These are phyloP conservation scores for Madurella fahalii DNA, from an alignment of 2,329 filamentous ascomycete species.

Conservation along the genomic window DNA sequence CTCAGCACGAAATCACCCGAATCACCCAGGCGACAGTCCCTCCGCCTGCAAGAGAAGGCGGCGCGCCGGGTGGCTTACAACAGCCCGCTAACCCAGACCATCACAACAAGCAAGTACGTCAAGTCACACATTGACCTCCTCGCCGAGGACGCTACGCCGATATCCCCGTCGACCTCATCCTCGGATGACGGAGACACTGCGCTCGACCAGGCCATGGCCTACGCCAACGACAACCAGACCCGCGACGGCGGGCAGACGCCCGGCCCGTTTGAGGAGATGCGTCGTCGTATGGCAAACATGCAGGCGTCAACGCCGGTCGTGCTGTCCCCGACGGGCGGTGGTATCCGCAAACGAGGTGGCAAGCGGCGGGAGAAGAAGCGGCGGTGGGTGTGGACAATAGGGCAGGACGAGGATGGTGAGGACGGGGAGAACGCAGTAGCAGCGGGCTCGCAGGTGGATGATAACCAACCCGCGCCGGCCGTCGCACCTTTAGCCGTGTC, in stretches of 20 bases:
- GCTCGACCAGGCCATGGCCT: constrained; percentile 49
- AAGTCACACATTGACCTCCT: constrained; percentile 62
- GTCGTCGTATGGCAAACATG: constrained; percentile 51
- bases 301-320: constrained; percentile 37
- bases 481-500: neutral
- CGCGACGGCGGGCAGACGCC: constrained; percentile 60
- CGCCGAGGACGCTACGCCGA: constrained; percentile 52
- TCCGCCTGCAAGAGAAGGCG: constrained; percentile 51
- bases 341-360: constrained; percentile 50
- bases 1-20: constrained; percentile 46
- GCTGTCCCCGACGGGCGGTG: constrained; percentile 36
- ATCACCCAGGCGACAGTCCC: constrained; percentile 52
- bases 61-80: constrained; percentile 58
- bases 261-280: constrained; percentile 61
- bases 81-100: constrained; percentile 59
- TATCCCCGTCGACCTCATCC: constrained; percentile 37
- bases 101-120: constrained; percentile 58
- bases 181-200: constrained; percentile 38
- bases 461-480: neutral
- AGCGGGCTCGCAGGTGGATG: neutral
- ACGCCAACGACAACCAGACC: constrained; percentile 48
- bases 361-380: constrained; percentile 60
- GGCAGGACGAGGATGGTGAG: constrained; percentile 45
- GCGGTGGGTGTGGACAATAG: constrained; percentile 64
- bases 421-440: constrained; percentile 30